A percentile compares a stretch with the other conserved stretches of the same genome.
phyloP scores from a whole-genome alignment of 2,329 filamentous ascomycete species.

The Pestalotiopsis sp. region DNA sequence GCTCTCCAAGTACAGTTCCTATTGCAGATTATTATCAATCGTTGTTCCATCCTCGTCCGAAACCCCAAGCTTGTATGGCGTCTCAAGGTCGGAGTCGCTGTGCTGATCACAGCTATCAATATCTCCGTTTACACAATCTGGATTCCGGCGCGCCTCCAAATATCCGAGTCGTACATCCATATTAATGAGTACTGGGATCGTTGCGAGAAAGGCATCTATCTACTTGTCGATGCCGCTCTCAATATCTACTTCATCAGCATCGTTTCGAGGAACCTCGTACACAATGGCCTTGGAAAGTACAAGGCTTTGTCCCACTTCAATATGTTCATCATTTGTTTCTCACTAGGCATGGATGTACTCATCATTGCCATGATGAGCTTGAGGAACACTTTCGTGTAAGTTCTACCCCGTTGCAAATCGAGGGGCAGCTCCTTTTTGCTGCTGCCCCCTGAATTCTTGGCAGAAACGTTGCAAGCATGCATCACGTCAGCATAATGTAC shows the following conservation, averaged over 20 bases:
- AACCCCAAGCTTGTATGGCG: constrained; percentile 36
- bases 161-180: constrained; percentile 40
- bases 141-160: constrained; percentile 53
- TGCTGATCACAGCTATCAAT: constrained; percentile 51
- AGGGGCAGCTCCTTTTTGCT: not conserved
- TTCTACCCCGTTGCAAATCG: not conserved
- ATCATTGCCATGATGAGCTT: constrained; percentile 47
- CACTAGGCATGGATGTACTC: constrained; percentile 43
- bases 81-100: constrained; percentile 48
- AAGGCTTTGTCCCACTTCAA: constrained; percentile 28
- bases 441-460: not conserved
- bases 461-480: not conserved
- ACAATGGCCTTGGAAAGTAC: constrained; percentile 10
- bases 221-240: constrained; percentile 7
- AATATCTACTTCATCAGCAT: constrained; percentile 10
- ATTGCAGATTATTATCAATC: constrained; percentile 58
- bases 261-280: not conserved
- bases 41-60: constrained; percentile 48
- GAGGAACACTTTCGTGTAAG: constrained; percentile 43
- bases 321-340: constrained; percentile 45
- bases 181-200: constrained; percentile 9
- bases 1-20: constrained; percentile 48
- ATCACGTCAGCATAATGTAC: not conserved
- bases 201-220: constrained; percentile 5
- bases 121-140: constrained; percentile 58